phyloP scores from a whole-genome alignment of 1,284 basidiomycete species.

The Ceratobasidium papillatum region DNA sequence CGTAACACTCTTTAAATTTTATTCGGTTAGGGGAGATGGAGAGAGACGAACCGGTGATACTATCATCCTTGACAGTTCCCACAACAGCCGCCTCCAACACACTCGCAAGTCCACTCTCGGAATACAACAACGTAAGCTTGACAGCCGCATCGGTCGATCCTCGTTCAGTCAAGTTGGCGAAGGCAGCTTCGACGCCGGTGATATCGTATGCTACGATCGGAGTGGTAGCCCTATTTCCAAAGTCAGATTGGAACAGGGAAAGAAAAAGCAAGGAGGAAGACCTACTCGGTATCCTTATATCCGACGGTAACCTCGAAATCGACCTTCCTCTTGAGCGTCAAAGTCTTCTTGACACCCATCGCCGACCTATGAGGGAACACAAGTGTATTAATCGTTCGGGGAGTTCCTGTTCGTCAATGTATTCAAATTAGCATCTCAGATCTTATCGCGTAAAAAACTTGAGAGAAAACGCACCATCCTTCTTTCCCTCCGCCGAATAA shows the following conservation, averaged over 20 bases:
- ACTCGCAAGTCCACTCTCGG: constrained; percentile 83
- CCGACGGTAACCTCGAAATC: constrained; percentile 79
- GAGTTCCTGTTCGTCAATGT: constrained; percentile 52
- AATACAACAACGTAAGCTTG: constrained; percentile 81
- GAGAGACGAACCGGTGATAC: constrained; percentile 68
- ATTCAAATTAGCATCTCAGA: too few species aligned
- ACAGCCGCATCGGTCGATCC: constrained; percentile 73
- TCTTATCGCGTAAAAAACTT: too few species aligned
- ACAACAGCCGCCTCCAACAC: constrained; percentile 78
- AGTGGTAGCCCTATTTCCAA: neutral
- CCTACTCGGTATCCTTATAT: constrained; percentile 62
- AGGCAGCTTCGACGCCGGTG: constrained; percentile 71
- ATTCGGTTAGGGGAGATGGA: constrained; percentile 36
- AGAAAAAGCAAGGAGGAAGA: neutral
- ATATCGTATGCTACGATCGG: constrained; percentile 63
- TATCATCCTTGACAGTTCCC: constrained; percentile 80
- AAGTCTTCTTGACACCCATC: constrained; percentile 79
- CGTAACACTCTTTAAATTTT: neutral
- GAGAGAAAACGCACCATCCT: constrained; percentile 39
- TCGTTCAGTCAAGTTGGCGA: constrained; percentile 76
- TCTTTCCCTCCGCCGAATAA: constrained; percentile 70
- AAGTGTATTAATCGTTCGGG: constrained; percentile 73
- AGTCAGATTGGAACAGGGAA: neutral
- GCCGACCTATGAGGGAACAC: constrained; percentile 81
- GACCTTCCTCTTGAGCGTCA: constrained; percentile 81